phyloP scores from a whole-genome alignment of 495 filamentous ascomycete species.

The Hyaloscypha hepaticicola region DNA sequence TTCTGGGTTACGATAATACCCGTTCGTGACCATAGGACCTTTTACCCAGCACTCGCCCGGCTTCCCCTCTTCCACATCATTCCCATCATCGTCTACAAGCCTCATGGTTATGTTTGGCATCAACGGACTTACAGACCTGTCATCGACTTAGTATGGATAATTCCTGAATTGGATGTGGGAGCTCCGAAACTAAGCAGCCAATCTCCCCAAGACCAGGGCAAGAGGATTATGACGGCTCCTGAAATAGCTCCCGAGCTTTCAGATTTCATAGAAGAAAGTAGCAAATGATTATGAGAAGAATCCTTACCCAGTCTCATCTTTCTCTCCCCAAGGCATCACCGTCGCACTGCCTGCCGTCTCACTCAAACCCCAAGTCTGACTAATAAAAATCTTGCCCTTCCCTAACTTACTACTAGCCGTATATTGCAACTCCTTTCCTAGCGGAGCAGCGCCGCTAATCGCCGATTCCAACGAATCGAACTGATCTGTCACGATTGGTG shows the following conservation, averaged over 20 bases:
- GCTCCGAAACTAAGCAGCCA: no score
- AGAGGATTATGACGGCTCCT: no score
- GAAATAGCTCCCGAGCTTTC: no score
- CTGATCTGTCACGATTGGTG: conserved; percentile 55
- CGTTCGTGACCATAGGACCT: conserved; percentile 67
- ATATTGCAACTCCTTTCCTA: conserved; percentile 66
- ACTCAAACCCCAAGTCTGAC: conserved; percentile 27
- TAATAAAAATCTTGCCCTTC: conserved; percentile 25
- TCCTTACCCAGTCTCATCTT: conserved; percentile 40
- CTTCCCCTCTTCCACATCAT: conserved; percentile 40
- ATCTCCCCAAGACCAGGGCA: no score
- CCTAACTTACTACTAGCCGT: conserved; percentile 21
- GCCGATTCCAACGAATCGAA: conserved; percentile 74
- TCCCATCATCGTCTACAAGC: conserved; percentile 35
- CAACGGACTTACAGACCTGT: conserved; percentile 49
- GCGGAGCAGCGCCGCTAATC: conserved; percentile 86
- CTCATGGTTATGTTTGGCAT: conserved; percentile 22
- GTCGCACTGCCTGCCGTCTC: conserved; percentile 39
- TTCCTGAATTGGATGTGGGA: no score
- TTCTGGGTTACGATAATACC: conserved; percentile 58
- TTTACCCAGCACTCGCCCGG: conserved; percentile 67
- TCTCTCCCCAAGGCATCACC: conserved; percentile 34
- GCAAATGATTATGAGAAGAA: no score
- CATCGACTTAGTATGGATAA: no score
- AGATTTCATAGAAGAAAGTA: no score